Evolutionary conservation across 768 basidiomycete genomes (phyloP).

Genomic region (Guyanaporus albipodus): DNA sequence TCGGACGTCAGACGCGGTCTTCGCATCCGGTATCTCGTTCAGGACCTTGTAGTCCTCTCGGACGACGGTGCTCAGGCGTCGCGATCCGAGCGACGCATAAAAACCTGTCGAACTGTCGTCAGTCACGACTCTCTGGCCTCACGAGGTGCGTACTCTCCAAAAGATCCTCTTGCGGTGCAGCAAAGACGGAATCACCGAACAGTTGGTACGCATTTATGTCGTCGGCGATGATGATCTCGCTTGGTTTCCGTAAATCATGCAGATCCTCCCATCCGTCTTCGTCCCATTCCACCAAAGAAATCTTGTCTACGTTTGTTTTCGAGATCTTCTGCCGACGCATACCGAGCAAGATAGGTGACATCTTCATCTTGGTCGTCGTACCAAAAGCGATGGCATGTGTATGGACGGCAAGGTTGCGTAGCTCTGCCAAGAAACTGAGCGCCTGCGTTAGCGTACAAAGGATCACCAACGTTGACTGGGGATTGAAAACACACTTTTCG

Average conservation of each 20-base stretch:
- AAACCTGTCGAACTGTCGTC: slow-evolving; percentile 45
- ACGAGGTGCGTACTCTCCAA: slow-evolving; percentile 59
- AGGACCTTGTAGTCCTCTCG: slow-evolving; percentile 71
- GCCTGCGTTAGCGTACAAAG: background rate
- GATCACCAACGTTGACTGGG: background rate
- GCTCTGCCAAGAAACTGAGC: slow-evolving; percentile 72
- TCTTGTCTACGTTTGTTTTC: slow-evolving; percentile 20
- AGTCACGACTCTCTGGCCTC: background rate
- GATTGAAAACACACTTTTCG: slow-evolving; percentile 47
- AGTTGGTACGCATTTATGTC: slow-evolving; percentile 77
- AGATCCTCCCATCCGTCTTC: slow-evolving; percentile 71
- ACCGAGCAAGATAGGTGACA: slow-evolving; percentile 68
- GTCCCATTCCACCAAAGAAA: slow-evolving; percentile 34
- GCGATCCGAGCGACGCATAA: slow-evolving; percentile 73
- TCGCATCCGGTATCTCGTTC: slow-evolving; percentile 46
- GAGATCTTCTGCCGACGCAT: slow-evolving; percentile 51
- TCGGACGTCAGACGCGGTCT: slow-evolving; percentile 49
- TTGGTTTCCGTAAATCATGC: slow-evolving; percentile 68
- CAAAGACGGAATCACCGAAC: slow-evolving; percentile 73
- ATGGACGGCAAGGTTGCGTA: slow-evolving; percentile 86
- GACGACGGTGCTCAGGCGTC: slow-evolving; percentile 65
- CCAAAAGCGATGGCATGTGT: slow-evolving; percentile 46
- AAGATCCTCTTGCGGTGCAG: slow-evolving; percentile 85
- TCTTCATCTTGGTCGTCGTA: slow-evolving; percentile 59
- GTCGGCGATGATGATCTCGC: slow-evolving; percentile 79